Percentiles rank a stretch among this genome's conserved stretches.
These are phyloP conservation scores for Pythium utonaiense DNA, from an alignment of 352 stramenopile genomes.

Conservation along the genomic window DNA sequence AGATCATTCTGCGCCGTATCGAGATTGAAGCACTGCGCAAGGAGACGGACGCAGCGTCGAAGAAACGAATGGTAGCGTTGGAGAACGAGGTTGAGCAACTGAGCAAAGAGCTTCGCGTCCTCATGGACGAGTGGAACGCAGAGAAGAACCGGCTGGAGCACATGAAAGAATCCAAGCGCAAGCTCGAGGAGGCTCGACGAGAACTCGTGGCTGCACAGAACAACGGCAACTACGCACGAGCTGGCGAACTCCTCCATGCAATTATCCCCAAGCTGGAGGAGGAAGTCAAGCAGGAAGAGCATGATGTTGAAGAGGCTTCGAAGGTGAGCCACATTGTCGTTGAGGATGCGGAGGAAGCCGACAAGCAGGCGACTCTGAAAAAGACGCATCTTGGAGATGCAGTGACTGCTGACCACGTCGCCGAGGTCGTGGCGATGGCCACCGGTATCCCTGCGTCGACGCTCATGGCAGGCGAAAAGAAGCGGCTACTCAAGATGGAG, in stretches of 20 bases:
- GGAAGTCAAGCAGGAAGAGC: conserved; percentile 93
- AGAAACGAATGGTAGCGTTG: conserved; percentile 73
- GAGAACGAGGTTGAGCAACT: conserved; percentile 65
- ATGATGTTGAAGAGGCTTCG: conserved; percentile 73
- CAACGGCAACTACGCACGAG: conserved; percentile 67
- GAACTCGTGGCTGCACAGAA: conserved; percentile 73
- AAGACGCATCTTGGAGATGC: conserved; percentile 84
- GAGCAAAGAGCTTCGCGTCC: conserved; percentile 45
- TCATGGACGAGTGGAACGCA: conserved; percentile 74
- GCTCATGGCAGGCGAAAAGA: conserved; percentile 71
- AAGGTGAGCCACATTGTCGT: conserved; percentile 67
- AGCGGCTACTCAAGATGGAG: conserved; percentile 81
- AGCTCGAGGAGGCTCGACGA: conserved; percentile 89
- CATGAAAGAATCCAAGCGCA: conserved; percentile 77
- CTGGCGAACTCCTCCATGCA: conserved; percentile 77
- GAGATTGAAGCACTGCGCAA: conserved; percentile 91
- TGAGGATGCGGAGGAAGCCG: conserved; percentile 39
- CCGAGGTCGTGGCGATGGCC: conserved; percentile 86
- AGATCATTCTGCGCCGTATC: conserved; percentile 94
- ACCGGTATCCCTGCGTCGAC: conserved; percentile 89
- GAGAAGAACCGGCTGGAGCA: conserved; percentile 74
- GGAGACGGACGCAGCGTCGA: conserved; percentile 93
- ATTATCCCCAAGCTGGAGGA: conserved; percentile 88
- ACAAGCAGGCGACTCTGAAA: conserved; percentile 28
- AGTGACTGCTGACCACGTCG: conserved; percentile 93